phyloP scores from a whole-genome alignment of 2,329 filamentous ascomycete species.

The Aureobasidium pullulans region DNA sequence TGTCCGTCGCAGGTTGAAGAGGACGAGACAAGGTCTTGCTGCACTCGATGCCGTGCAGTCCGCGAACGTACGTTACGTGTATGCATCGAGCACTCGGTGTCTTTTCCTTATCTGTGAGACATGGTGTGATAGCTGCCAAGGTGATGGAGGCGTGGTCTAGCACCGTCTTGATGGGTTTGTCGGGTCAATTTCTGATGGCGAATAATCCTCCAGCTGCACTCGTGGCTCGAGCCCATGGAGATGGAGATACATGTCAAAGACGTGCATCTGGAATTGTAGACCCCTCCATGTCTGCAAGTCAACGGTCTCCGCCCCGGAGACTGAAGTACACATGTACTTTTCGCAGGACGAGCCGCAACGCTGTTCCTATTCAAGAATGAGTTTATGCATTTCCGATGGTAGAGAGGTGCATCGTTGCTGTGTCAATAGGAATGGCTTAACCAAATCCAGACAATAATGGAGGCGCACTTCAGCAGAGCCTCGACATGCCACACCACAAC shows the following conservation, averaged over 20 bases:
- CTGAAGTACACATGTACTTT: conserved; percentile 1
- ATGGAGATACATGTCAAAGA: conserved; percentile 3
- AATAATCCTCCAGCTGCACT: background rate
- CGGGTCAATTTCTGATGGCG: background rate
- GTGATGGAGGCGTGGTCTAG: background rate
- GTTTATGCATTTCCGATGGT: background rate
- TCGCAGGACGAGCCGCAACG: background rate
- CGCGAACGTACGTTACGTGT: background rate
- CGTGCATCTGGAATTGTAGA: background rate
- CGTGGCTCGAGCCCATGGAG: background rate
- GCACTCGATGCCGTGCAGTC: background rate
- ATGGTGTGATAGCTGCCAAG: conserved; percentile 5
- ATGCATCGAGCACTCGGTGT: background rate
- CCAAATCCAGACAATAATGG: background rate
- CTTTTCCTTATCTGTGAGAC: conserved; percentile 1
- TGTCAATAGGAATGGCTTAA: background rate
- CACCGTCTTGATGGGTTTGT: background rate
- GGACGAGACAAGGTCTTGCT: background rate
- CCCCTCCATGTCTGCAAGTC: background rate
- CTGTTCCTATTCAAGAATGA: conserved; percentile 6
- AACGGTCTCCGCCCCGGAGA: background rate
- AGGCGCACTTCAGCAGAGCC: background rate
- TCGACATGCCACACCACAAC: background rate
- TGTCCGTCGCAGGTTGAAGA: background rate
- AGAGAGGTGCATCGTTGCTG: background rate